A percentile compares a stretch with the other conserved stretches of the same genome.
These are phyloP conservation scores for Lepidium didymum DNA, from an alignment of 345 rosid species.

Conservation along the genomic window DNA sequence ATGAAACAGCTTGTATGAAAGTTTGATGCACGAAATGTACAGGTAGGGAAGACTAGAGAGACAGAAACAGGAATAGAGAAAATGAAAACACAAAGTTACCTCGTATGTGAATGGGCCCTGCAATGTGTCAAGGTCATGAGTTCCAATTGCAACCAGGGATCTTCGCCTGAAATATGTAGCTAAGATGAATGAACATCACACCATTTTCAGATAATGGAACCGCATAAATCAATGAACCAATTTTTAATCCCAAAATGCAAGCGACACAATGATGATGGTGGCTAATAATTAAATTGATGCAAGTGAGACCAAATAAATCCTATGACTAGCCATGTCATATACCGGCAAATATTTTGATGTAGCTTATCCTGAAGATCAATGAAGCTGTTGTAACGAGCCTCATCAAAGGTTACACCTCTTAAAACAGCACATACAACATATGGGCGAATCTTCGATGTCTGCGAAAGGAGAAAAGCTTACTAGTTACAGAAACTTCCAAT, in stretches of 20 bases:
- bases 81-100: slow-evolving; percentile 32
- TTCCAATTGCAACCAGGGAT: slow-evolving; percentile 86
- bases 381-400: slow-evolving; percentile 87
- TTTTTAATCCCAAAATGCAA: neutral
- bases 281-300: neutral
- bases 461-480: neutral
- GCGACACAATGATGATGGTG: neutral
- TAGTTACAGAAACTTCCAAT: neutral
- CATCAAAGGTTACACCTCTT: slow-evolving; percentile 72
- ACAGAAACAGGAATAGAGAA: neutral
- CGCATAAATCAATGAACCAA: neutral
- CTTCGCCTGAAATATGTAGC: slow-evolving; percentile 52
- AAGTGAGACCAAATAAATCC: neutral
- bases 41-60: neutral
- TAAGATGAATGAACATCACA: neutral
- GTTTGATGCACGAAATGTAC: neutral
- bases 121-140: slow-evolving; percentile 89
- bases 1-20: neutral
- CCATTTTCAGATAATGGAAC: neutral
- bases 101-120: slow-evolving; percentile 90
- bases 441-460: slow-evolving; percentile 73
- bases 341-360: slow-evolving; percentile 94
- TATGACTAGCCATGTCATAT: slow-evolving; percentile 6
- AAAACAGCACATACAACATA: slow-evolving; percentile 80
- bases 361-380: slow-evolving; percentile 97